Base-by-base conservation (phyloP, 2,329 filamentous ascomycete genomes). In the Fusarium ramigenum region DNA sequence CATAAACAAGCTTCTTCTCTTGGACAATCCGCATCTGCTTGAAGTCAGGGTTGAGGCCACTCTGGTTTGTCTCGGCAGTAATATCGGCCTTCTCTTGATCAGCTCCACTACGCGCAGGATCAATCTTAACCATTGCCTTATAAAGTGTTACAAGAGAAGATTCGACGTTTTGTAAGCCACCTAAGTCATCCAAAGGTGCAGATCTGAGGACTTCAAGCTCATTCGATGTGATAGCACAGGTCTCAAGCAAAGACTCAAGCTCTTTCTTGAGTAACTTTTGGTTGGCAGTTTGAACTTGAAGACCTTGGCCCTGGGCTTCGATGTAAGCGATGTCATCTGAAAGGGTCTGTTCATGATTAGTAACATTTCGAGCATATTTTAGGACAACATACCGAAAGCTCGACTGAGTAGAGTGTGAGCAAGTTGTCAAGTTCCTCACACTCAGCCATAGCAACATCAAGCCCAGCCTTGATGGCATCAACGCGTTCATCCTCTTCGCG, bases 291-390 rank as follows among this genome's bases (percentile, higher is more conserved):
- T 98, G 96, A 11, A 99, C 96, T 79, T 99, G 96, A 52, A 99
- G 85, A 85, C 96, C 96, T 83, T 99, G 96, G 11, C 94, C 95
- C 82, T 99, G 96, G 4, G 96, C 95, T 84, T 99, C 96, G 73
- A 99, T 98, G 80, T 97, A 98, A 7, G 95, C 92, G 76, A 99
- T 97, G 78, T 99, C 96, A 56, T 98, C 96, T 63, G 95, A 95
- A 36, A 99, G 87, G 54, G 95, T 98, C 93, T 97, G 78, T 30
- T 34, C 4, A 11, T 16, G 28, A 52, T 80, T 66, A 78, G 75
- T 23, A 61, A 37, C 43, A 19, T n/a, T 21, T 16, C 25, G 12
- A 15, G 21, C 16, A 25, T 54, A n/a, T 42, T 37, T 34, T 30
- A 25, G 42, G 46, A 28, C 14, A 63, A 83, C 92, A 85, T 87